A percentile compares a stretch with the other conserved stretches of the same genome.
phyloP scores from a whole-genome alignment of 208 protist species.

The Willaertia magna region DNA sequence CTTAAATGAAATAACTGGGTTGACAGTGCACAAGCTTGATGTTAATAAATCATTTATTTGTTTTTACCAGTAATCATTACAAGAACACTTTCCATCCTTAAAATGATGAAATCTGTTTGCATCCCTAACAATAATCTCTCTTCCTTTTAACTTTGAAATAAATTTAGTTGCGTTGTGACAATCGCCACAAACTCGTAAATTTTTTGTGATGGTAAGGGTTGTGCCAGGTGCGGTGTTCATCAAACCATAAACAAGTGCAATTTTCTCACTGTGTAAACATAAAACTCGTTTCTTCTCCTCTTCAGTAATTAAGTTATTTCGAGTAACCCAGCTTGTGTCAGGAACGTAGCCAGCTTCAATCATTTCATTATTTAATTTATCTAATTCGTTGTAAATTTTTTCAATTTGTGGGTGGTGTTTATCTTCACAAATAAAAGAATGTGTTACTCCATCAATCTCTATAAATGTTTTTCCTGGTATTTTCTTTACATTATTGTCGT shows the following conservation, averaged over 20 bases:
- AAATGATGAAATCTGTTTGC: slow-evolving; percentile 22
- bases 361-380: not conserved
- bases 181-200: slow-evolving; percentile 19
- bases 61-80: no score
- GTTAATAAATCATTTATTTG: no score
- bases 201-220: slow-evolving; percentile 11
- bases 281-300: slow-evolving; percentile 13
- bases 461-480: slow-evolving; percentile 14
- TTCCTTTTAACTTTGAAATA: slow-evolving; percentile 7
- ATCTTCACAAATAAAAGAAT: slow-evolving; percentile 12
- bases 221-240: slow-evolving; percentile 1
- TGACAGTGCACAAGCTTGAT: no score
- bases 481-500: not conserved
- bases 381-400: slow-evolving; percentile 3
- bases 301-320: not conserved
- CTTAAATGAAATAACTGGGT: no score
- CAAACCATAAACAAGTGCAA: slow-evolving; percentile 12
- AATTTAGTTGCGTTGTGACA: slow-evolving; percentile 25
- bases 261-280: slow-evolving; percentile 17
- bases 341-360: slow-evolving; percentile 9
- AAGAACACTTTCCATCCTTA: slow-evolving; percentile 7
- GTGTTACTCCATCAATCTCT: not conserved
- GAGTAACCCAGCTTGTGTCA: slow-evolving; percentile 7
- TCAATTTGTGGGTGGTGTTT: not conserved
- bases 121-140: slow-evolving; percentile 20